These are phyloP conservation scores for Pythium myriotylum DNA, from an alignment of 352 stramenopile species.

Conservation along the genomic window DNA sequence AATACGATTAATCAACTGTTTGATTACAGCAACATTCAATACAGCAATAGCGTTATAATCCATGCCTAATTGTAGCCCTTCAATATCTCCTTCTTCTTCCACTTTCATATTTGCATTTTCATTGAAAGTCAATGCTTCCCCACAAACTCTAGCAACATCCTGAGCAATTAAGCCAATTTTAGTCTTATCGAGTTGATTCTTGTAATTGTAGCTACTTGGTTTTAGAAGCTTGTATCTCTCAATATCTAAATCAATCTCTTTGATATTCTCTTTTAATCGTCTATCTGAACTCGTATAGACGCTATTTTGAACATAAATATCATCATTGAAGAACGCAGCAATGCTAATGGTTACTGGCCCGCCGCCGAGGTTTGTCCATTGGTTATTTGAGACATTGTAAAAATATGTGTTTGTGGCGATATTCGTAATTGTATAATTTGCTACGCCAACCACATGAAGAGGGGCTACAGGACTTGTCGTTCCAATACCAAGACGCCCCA, in stretches of 20 bases:
- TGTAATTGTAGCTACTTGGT: constrained; percentile 9
- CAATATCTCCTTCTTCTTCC: constrained; percentile 9
- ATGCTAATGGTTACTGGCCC: constrained; percentile 7
- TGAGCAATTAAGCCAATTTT: constrained; percentile 22
- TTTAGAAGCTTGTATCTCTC: constrained; percentile 1
- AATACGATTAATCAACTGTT: constrained; percentile 7
- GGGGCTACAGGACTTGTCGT: too few species aligned
- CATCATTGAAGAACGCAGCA: constrained; percentile 7
- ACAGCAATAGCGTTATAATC: constrained; percentile 11
- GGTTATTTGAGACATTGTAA: constrained; percentile 10
- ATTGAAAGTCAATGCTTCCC: constrained; percentile 5
- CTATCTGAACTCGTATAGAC: constrained; percentile 9
- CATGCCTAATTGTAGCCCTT: constrained; percentile 10
- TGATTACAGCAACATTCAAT: constrained; percentile 13
- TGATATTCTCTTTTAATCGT: constrained; percentile 18
- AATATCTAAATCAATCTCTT: constrained; percentile 1
- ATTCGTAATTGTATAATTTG: constrained; percentile 11
- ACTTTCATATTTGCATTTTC: constrained; percentile 17
- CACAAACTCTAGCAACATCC: constrained; percentile 8
- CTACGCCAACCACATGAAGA: background rate
- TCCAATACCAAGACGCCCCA: too few species aligned
- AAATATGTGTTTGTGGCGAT: constrained; percentile 10
- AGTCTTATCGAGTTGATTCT: constrained; percentile 4
- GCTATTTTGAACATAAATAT: constrained; percentile 11
- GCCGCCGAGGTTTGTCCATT: background rate